Evolutionary conservation across 805 yeast genomes (phyloP).

Genomic region (Saccharomyces kudriavzevii): DNA sequence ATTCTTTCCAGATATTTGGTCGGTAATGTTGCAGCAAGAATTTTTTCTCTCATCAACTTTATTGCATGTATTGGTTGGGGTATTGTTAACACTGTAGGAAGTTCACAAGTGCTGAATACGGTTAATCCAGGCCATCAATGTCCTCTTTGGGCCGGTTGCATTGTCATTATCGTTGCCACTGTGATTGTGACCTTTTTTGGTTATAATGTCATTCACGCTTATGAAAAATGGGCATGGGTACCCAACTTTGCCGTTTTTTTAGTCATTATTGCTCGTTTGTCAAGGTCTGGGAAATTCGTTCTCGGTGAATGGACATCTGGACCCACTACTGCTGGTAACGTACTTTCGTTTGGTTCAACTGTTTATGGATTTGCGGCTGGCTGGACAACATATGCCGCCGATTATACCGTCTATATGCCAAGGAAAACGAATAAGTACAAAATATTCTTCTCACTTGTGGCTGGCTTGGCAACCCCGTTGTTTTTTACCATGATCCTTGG

Average conservation of each 20-base stretch:
- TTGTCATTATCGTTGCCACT: constrained; percentile 61
- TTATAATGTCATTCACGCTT: constrained; percentile 68
- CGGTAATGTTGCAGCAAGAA: constrained; percentile 68
- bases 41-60: constrained; percentile 68
- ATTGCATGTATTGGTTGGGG: constrained; percentile 93
- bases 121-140: constrained; percentile 49
- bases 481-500: constrained; percentile 70
- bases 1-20: constrained; percentile 66
- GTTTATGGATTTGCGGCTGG: constrained; percentile 86
- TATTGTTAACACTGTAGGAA: constrained; percentile 81
- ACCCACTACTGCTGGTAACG: constrained; percentile 60
- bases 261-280: constrained; percentile 69
- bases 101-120: constrained; percentile 74
- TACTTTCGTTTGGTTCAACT: constrained; percentile 74
- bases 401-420: constrained; percentile 83
- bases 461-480: constrained; percentile 60
- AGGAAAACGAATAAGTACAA: constrained; percentile 47
- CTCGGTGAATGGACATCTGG: constrained; percentile 48
- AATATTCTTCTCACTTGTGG: constrained; percentile 54
- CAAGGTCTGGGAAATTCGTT: constrained; percentile 55
- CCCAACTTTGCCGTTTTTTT: constrained; percentile 68
- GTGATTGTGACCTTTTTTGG: constrained; percentile 75
- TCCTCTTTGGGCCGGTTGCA: constrained; percentile 88
- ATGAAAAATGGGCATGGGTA: constrained; percentile 83
- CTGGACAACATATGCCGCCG: constrained; percentile 92